Percentiles rank a stretch among this genome's conserved stretches.
These are phyloP conservation scores for Leishmania lainsoni DNA, from an alignment of 208 protist genomes.

Conservation along the genomic window DNA sequence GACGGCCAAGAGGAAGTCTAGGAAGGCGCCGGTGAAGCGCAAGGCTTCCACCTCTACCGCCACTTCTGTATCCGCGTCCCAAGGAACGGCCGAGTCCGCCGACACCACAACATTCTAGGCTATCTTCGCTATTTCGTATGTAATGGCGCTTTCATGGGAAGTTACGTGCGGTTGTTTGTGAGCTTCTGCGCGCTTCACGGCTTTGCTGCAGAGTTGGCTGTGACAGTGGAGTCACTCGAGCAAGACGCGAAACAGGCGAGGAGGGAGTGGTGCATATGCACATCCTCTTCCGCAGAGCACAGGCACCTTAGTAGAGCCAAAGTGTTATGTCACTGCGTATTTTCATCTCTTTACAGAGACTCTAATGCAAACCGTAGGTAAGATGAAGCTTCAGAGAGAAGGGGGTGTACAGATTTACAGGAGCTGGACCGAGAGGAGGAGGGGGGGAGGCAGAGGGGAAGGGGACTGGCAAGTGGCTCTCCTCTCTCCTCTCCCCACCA, in stretches of 20 bases:
- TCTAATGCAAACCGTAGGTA: background rate
- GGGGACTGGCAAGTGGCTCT: background rate
- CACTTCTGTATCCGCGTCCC: background rate
- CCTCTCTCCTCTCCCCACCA: background rate
- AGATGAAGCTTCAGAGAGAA: background rate
- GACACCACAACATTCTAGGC: conserved; percentile 21
- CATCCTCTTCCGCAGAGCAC: background rate
- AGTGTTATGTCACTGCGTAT: background rate
- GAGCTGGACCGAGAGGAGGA: background rate
- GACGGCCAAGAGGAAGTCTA: conserved; percentile 29
- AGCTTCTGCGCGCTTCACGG: background rate
- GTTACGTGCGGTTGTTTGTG: background rate
- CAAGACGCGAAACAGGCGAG: too few species aligned
- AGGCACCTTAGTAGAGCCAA: background rate
- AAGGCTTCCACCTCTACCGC: conserved; percentile 1
- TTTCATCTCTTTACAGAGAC: background rate
- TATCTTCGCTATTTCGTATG: background rate
- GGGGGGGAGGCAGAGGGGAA: background rate
- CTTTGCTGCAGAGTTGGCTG: background rate
- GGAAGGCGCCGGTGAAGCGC: conserved; percentile 18
- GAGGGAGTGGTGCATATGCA: background rate
- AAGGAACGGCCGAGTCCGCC: background rate
- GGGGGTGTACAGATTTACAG: background rate
- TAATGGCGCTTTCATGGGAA: background rate
- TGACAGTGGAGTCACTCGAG: background rate